These are phyloP conservation scores for Sphagnurus paluster DNA, from an alignment of 1,284 basidiomycete species.

Conservation along the genomic window DNA sequence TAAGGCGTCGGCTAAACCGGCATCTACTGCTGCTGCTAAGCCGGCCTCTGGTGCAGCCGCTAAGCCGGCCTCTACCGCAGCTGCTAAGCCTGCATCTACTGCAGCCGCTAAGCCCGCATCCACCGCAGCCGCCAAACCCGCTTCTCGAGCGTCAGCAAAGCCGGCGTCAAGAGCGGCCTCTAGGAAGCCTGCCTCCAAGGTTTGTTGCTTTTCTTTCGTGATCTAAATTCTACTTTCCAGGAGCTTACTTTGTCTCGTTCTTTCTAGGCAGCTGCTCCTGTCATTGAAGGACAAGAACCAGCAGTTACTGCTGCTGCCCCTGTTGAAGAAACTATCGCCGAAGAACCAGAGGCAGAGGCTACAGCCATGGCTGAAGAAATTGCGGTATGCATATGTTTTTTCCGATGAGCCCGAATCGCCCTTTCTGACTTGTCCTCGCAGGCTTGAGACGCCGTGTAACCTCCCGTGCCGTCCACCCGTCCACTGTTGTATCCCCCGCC, in stretches of 20 bases:
- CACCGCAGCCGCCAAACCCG: constrained; percentile 36
- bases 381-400: constrained; percentile 4
- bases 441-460: no score
- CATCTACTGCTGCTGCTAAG: constrained; percentile 22
- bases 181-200: constrained; percentile 37
- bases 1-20: constrained; percentile 33
- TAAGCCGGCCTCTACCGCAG: constrained; percentile 32
- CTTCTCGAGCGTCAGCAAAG: constrained; percentile 23
- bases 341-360: constrained; percentile 48
- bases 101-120: constrained; percentile 28
- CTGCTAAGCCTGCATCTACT: constrained; percentile 39
- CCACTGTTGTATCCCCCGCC: constrained; percentile 5
- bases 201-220: constrained; percentile 22
- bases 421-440: background rate
- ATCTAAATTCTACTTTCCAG: constrained; percentile 6
- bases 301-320: constrained; percentile 30
- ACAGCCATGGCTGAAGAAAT: constrained; percentile 32
- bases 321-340: constrained; percentile 46
- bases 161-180: constrained; percentile 24
- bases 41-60: constrained; percentile 21
- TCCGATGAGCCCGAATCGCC: background rate
- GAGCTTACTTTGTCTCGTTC: constrained; percentile 9
- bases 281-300: constrained; percentile 40
- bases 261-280: constrained; percentile 29
- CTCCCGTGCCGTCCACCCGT: background rate